These are phyloP conservation scores for Colletotrichum liriopes DNA, from an alignment of 2,329 filamentous ascomycete genomes.

Conservation along the genomic window DNA sequence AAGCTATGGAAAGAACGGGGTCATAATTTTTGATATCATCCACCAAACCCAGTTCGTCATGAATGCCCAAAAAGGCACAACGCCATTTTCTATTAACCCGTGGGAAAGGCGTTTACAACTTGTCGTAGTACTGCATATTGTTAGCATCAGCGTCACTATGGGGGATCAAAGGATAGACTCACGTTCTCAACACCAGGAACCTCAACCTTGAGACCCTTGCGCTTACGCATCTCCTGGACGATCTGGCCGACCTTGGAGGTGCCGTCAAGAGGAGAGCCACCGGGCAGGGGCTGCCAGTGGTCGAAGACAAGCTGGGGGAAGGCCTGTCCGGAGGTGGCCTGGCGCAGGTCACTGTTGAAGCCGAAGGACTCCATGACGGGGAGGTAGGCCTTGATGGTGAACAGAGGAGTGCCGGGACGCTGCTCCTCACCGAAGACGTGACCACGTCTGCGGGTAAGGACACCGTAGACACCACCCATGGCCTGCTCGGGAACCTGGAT, in stretches of 20 bases:
- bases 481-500: conserved; percentile 98
- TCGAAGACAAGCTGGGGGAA: conserved; percentile 99
- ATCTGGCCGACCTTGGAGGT: conserved; percentile 87
- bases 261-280: conserved; percentile 90
- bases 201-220: conserved; percentile 98
- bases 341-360: conserved; percentile 98
- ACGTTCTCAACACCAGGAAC: conserved; percentile 96
- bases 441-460: conserved; percentile 96
- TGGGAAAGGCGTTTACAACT: conserved; percentile 81
- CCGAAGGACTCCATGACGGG: conserved; percentile 98
- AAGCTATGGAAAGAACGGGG: conserved; percentile 44
- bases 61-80: conserved; percentile 60
- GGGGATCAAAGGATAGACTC: conserved; percentile 64
- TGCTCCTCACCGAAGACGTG: conserved; percentile 99
- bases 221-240: conserved; percentile 93
- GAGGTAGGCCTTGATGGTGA: conserved; percentile 98
- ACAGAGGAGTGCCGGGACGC: conserved; percentile 97
- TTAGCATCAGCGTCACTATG: conserved; percentile 46
- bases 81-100: conserved; percentile 62
- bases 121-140: conserved; percentile 89
- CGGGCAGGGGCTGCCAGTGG: conserved; percentile 97
- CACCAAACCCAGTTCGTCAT: conserved; percentile 57
- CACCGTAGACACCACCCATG: conserved; percentile 99
- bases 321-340: conserved; percentile 94
- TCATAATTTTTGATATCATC: conserved; percentile 51